Evolutionary conservation across 371 early-diverging fungal genomes (phyloP).

Genomic region (Actinomortierella wolfii): DNA sequence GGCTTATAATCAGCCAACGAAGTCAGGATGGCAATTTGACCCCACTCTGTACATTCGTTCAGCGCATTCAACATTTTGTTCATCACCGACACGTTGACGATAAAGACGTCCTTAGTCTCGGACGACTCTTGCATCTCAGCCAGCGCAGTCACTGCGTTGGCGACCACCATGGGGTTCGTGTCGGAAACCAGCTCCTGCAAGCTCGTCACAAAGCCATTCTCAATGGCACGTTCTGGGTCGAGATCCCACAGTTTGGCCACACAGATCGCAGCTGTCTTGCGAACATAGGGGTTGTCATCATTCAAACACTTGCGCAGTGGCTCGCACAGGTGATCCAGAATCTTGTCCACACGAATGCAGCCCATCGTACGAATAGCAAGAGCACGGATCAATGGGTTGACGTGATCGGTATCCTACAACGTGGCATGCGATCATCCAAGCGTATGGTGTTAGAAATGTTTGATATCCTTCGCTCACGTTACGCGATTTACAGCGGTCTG

Average conservation of each 20-base stretch:
- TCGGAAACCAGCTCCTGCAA: conserved; percentile 91
- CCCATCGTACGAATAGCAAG: conserved; percentile 95
- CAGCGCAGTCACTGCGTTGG: conserved; percentile 95
- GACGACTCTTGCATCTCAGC: conserved; percentile 91
- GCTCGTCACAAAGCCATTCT: conserved; percentile 83
- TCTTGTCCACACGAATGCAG: conserved; percentile 90
- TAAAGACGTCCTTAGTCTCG: conserved; percentile 77
- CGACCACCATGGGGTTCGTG: conserved; percentile 93
- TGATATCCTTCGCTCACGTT: too few species aligned
- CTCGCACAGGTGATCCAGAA: conserved; percentile 89
- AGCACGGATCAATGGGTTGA: conserved; percentile 93
- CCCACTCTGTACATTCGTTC: conserved; percentile 98
- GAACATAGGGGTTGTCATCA: conserved; percentile 79
- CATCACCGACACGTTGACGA: conserved; percentile 78
- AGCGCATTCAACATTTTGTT: conserved; percentile 91
- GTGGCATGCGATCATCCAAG: conserved; percentile 55
- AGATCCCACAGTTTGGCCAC: conserved; percentile 89
- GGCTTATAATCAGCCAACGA: conserved; percentile 88
- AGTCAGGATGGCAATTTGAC: conserved; percentile 89
- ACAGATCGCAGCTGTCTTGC: conserved; percentile 62
- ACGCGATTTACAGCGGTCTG: too few species aligned
- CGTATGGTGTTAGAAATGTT: not conserved
- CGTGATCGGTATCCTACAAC: conserved; percentile 90
- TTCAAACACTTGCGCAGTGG: conserved; percentile 86
- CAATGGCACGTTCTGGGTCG: conserved; percentile 72